Conservation (phyloP, 1,139 yeast genomes). For the Yamadazyma atlantica region DNA sequence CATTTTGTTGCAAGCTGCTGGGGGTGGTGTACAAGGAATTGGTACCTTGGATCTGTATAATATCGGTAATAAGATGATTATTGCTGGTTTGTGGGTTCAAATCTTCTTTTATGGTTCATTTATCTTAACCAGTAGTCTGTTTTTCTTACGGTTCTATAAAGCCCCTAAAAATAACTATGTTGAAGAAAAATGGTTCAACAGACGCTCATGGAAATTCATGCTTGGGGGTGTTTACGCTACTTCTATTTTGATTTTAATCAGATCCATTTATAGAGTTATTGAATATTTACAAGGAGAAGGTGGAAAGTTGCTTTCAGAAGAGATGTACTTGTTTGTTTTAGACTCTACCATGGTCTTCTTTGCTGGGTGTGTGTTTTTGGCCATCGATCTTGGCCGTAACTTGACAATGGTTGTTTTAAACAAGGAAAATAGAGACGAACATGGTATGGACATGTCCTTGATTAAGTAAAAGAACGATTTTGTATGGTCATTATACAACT, state of each 20-base stretch:
- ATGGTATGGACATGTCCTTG: no score
- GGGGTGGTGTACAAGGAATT: slow-evolving; percentile 39
- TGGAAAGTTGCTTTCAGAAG: slow-evolving; percentile 22
- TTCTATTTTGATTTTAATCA: slow-evolving; percentile 33
- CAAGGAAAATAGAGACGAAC: neutral
- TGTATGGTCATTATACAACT: no score
- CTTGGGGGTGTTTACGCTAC: slow-evolving; percentile 20
- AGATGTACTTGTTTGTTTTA: neutral
- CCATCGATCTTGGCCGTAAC: neutral
- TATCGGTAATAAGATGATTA: slow-evolving; percentile 22
- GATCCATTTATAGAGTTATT: slow-evolving; percentile 39
- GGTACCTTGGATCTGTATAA: slow-evolving; percentile 6
- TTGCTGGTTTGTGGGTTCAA: slow-evolving; percentile 35
- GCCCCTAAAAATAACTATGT: slow-evolving; percentile 4
- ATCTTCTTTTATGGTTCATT: slow-evolving; percentile 35
- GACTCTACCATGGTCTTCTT: slow-evolving; percentile 1
- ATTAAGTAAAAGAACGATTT: no score
- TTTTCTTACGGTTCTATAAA: slow-evolving; percentile 7
- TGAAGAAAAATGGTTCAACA: slow-evolving; percentile 2
- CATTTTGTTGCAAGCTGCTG: slow-evolving; percentile 40
- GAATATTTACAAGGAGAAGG: slow-evolving; percentile 38
- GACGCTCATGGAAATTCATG: slow-evolving; percentile 15
- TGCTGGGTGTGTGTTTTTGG: neutral
- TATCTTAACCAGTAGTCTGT: slow-evolving; percentile 8
- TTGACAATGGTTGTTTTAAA: neutral